These are phyloP conservation scores for Phaseolus lunatus DNA, from an alignment of 306 rosid genomes.

Conservation along the genomic window DNA sequence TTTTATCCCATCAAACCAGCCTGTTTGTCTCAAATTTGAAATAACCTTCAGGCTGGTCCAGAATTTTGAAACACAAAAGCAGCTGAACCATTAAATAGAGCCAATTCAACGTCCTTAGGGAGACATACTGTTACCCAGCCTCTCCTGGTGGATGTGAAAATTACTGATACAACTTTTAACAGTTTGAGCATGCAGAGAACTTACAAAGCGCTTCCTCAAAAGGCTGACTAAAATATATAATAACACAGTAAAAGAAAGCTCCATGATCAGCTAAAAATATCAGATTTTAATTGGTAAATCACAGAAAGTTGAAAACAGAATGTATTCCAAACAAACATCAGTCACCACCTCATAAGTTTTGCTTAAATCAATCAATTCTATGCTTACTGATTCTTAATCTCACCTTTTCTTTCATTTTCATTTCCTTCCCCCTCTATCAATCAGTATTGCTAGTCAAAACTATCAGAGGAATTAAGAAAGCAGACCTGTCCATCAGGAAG, in stretches of 20 bases:
- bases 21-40: neutral
- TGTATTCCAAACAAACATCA: conserved; percentile 18
- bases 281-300: neutral
- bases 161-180: conserved; percentile 23
- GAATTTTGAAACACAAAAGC: neutral
- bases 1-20: neutral
- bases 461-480: conserved; percentile 34
- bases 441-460: conserved; percentile 18
- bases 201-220: neutral
- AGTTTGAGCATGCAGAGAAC: conserved; percentile 6
- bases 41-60: conserved; percentile 10
- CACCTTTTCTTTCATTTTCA: conserved; percentile 31
- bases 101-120: neutral
- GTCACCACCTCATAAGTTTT: conserved; percentile 11
- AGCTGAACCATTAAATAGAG: neutral
- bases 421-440: conserved; percentile 29
- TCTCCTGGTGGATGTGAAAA: conserved; percentile 21
- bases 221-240: neutral
- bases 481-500: conserved; percentile 98
- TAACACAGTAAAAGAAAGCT: neutral
- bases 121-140: conserved; percentile 7
- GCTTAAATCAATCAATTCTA: conserved; percentile 33
- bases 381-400: neutral
- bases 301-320: conserved; percentile 9
- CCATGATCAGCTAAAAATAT: conserved; percentile 1